These are phyloP conservation scores for Adansonia rubrostipa DNA, from an alignment of 441 rosid genomes.

Conservation along the genomic window DNA sequence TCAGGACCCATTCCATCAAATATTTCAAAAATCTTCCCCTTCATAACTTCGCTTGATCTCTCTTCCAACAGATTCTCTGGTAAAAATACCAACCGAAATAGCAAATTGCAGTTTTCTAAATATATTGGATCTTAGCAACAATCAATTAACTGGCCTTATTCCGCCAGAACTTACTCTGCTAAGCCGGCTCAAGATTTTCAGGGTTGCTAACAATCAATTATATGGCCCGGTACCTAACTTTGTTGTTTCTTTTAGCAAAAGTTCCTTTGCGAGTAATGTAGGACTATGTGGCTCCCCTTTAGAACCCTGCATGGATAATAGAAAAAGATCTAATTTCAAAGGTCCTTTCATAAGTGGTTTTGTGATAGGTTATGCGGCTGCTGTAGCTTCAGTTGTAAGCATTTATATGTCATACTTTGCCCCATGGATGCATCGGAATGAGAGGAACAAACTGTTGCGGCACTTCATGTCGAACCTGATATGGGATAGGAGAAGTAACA, in stretches of 20 bases:
- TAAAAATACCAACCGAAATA: conserved; percentile 32
- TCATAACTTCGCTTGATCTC: conserved; percentile 32
- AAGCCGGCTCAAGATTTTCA: conserved; percentile 32
- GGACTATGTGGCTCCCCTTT: conserved; percentile 39
- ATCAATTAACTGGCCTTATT: conserved; percentile 42
- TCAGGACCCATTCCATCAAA: conserved; percentile 42
- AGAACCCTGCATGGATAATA: conserved; percentile 22
- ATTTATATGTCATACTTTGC: not conserved
- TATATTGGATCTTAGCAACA: conserved; percentile 37
- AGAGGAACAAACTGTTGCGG: conserved; percentile 6
- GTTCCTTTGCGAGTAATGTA: conserved; percentile 20
- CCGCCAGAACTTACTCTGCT: conserved; percentile 30
- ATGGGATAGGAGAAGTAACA: not conserved
- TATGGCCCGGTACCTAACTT: conserved; percentile 41
- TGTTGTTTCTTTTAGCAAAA: not conserved
- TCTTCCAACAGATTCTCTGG: conserved; percentile 44
- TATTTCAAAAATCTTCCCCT: conserved; percentile 12
- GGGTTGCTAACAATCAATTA: conserved; percentile 45
- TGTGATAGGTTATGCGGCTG: conserved; percentile 25
- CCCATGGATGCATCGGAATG: not conserved
- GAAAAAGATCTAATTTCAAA: not conserved
- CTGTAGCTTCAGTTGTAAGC: not conserved
- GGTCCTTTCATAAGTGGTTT: conserved; percentile 28
- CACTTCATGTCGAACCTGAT: not conserved
- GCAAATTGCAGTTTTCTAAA: conserved; percentile 28